Percentiles rank a stretch among this genome's conserved stretches.
Evolutionary conservation across 768 basidiomycete species (phyloP).

Genomic region (Russula foetens): DNA sequence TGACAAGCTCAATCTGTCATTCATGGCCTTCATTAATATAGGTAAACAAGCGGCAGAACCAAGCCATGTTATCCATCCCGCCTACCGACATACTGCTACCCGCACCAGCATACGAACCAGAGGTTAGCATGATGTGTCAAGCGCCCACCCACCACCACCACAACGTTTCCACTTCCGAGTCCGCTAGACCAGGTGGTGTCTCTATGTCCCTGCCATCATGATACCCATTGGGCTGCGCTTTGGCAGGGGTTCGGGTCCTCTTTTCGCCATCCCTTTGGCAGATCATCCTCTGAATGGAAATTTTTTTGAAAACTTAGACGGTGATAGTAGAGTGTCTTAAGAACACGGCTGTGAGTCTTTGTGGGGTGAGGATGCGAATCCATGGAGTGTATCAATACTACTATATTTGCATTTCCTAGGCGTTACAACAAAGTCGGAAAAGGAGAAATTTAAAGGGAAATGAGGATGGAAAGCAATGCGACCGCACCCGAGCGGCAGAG

Average conservation of each 20-base stretch:
- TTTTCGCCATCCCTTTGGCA: too few species aligned
- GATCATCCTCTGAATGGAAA: too few species aligned
- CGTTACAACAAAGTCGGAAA: not conserved
- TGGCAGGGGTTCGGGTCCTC: too few species aligned
- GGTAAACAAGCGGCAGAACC: conserved; percentile 32
- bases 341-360: too few species aligned
- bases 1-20: conserved; percentile 93
- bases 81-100: conserved; percentile 37
- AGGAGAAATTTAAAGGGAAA: conserved; percentile 4
- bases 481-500: not conserved
- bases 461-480: conserved; percentile 4
- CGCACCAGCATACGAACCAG: conserved; percentile 23
- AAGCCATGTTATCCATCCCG: conserved; percentile 37
- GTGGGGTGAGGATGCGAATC: too few species aligned
- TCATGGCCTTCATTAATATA: conserved; percentile 89
- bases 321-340: too few species aligned
- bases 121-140: not conserved
- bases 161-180: conserved; percentile 17
- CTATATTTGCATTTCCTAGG: not conserved
- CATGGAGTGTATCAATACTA: too few species aligned
- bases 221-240: too few species aligned
- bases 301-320: too few species aligned
- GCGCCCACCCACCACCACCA: not conserved
- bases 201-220: conserved; percentile 25
- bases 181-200: conserved; percentile 10